These are phyloP conservation scores for Viola odorata DNA, from an alignment of 345 rosid genomes.

Conservation along the genomic window DNA sequence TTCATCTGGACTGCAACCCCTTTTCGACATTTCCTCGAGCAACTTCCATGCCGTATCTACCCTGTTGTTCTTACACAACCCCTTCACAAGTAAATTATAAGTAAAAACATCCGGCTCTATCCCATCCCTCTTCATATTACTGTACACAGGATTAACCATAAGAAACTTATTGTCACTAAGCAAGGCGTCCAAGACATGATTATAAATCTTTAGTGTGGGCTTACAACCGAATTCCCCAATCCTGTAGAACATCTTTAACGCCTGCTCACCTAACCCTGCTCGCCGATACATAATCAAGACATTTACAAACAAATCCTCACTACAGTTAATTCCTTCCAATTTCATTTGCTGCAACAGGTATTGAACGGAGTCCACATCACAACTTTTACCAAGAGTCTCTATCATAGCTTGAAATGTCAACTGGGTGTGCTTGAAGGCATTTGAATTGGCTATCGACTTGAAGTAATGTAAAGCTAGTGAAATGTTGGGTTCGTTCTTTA, in stretches of 20 bases:
- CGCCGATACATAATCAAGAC: constrained; percentile 48
- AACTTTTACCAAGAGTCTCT: constrained; percentile 44
- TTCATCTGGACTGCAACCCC: constrained; percentile 63
- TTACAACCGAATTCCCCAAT: constrained; percentile 71
- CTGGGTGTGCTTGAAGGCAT: constrained; percentile 61
- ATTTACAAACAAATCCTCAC: constrained; percentile 56
- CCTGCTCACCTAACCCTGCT: constrained; percentile 57
- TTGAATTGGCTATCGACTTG: constrained; percentile 56
- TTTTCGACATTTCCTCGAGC: constrained; percentile 63
- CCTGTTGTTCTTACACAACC: constrained; percentile 74
- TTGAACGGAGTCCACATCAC: constrained; percentile 58
- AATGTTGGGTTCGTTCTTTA: constrained; percentile 43
- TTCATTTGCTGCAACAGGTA: constrained; percentile 92
- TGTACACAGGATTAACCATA: constrained; percentile 57
- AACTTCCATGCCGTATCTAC: constrained; percentile 71
- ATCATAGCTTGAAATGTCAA: constrained; percentile 61
- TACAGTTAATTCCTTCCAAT: constrained; percentile 59
- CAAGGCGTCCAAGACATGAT: constrained; percentile 70
- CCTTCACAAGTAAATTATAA: constrained; percentile 74
- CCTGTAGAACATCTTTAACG: constrained; percentile 73
- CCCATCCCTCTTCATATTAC: constrained; percentile 78
- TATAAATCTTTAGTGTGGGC: constrained; percentile 74
- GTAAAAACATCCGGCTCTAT: constrained; percentile 77
- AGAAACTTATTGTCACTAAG: constrained; percentile 62
- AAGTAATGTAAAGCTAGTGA: constrained; percentile 51